Conservation (phyloP, 345 rosid genomes). For the Eucalyptus rudis region DNA sequence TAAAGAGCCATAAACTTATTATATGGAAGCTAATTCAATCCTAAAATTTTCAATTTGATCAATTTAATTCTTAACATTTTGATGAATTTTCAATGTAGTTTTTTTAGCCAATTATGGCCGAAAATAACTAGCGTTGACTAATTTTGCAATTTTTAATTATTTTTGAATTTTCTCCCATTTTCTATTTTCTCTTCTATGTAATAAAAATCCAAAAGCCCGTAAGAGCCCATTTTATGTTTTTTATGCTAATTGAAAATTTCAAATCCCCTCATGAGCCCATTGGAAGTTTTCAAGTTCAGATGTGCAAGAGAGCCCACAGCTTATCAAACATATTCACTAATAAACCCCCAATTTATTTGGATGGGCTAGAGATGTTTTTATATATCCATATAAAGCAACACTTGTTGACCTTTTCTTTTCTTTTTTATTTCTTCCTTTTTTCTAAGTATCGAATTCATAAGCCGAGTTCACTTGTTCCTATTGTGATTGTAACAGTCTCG, state of each 20-base stretch:
- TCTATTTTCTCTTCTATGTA: neutral
- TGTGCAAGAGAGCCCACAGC: neutral
- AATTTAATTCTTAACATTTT: neutral
- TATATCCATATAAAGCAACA: neutral
- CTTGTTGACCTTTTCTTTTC: neutral
- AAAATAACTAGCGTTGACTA: neutral
- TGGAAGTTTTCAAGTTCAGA: neutral
- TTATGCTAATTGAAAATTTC: neutral
- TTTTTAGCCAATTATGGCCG: neutral
- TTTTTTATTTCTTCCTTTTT: neutral
- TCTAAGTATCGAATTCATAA: neutral
- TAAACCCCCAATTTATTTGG: neutral
- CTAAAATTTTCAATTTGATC: neutral
- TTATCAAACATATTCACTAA: neutral
- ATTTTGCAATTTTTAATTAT: neutral
- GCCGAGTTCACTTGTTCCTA: neutral
- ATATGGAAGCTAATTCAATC: fast-evolving
- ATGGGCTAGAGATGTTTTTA: neutral
- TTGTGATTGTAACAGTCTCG: neutral
- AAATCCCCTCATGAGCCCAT: neutral
- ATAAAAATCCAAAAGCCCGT: neutral
- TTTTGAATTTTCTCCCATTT: neutral
- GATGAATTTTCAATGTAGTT: neutral
- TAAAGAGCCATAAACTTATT: neutral
- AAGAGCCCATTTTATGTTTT: neutral